A percentile compares a stretch with the other conserved stretches of the same genome.
phyloP scores from a whole-genome alignment of 2,329 filamentous ascomycete species.

The Epichloe amarillans region DNA sequence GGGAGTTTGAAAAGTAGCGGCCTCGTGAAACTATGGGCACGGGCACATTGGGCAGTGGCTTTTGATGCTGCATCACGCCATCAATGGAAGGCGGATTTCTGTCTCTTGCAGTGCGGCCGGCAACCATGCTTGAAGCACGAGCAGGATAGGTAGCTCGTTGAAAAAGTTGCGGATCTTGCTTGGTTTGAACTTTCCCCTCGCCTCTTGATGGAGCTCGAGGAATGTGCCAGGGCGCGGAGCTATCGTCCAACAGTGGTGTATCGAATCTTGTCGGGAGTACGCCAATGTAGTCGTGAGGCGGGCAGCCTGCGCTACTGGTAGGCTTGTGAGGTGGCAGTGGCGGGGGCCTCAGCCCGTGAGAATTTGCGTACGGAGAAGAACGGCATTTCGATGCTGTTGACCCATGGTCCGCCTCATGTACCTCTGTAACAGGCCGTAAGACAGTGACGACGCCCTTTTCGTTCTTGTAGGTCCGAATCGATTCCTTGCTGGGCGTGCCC shows the following conservation, averaged over 20 bases:
- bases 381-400: neutral
- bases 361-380: neutral
- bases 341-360: neutral
- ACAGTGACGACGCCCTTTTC: constrained; percentile 25
- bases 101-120: constrained; percentile 4
- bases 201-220: constrained; percentile 1
- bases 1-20: neutral
- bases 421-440: constrained; percentile 18
- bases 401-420: constrained; percentile 6
- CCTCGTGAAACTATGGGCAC: neutral
- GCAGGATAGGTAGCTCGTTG: constrained; percentile 11
- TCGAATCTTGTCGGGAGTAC: constrained; percentile 13
- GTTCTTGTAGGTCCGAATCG: constrained; percentile 18
- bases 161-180: constrained; percentile 1
- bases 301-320: constrained; percentile 8
- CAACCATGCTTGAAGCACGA: constrained; percentile 15
- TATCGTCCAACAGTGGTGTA: constrained; percentile 10
- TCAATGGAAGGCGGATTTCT: constrained; percentile 11
- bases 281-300: constrained; percentile 11
- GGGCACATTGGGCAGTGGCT: neutral
- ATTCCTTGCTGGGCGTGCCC: constrained; percentile 5
- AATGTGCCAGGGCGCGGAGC: constrained; percentile 7
- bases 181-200: neutral
- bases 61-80: constrained; percentile 8
- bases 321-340: constrained; percentile 4